These are phyloP conservation scores for Yarrowia hollandica DNA, from an alignment of 805 yeast species.

Conservation along the genomic window DNA sequence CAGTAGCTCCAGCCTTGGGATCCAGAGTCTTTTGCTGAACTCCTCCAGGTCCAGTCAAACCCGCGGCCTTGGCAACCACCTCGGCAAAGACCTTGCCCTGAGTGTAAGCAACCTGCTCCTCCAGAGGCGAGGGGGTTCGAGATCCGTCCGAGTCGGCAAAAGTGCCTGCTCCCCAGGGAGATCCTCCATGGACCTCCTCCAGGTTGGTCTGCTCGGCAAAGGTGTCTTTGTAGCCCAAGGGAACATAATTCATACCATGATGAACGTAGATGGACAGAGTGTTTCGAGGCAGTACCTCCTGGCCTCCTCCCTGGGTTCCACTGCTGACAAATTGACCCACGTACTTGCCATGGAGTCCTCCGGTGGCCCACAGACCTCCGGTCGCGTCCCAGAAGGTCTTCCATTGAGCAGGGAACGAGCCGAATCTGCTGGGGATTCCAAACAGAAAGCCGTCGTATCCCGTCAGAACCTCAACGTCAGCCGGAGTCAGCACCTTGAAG, in stretches of 20 bases:
- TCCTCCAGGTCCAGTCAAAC: too few relatives aligned
- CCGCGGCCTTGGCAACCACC: conserved; percentile 39
- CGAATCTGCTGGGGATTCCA: conserved; percentile 86
- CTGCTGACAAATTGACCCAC: conserved; percentile 73
- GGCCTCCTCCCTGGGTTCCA: conserved; percentile 81
- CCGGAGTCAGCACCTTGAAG: conserved; percentile 56
- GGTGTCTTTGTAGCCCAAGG: conserved; percentile 71
- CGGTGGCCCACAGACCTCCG: conserved; percentile 77
- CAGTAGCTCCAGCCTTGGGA: conserved; percentile 23
- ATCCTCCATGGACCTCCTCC: conserved; percentile 72
- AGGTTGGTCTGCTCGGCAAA: conserved; percentile 54
- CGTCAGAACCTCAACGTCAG: conserved; percentile 56
- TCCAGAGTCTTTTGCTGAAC: conserved; percentile 30
- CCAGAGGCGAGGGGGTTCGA: conserved; percentile 63
- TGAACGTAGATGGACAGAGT: conserved; percentile 66
- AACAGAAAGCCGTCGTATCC: conserved; percentile 78
- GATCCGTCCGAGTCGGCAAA: conserved; percentile 77
- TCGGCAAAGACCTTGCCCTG: conserved; percentile 69
- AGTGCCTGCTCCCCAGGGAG: conserved; percentile 87
- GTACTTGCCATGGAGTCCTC: conserved; percentile 70
- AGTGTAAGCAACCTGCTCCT: conserved; percentile 58
- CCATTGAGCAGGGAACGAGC: conserved; percentile 77
- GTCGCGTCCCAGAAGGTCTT: conserved; percentile 74
- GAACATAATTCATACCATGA: conserved; percentile 79
- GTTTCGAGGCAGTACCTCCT: conserved; percentile 68